A percentile compares a stretch with the other conserved stretches of the same genome.
Conservation (phyloP, 2,329 filamentous ascomycete species). For the Nothophaeocryptopus gaeumannii region DNA sequence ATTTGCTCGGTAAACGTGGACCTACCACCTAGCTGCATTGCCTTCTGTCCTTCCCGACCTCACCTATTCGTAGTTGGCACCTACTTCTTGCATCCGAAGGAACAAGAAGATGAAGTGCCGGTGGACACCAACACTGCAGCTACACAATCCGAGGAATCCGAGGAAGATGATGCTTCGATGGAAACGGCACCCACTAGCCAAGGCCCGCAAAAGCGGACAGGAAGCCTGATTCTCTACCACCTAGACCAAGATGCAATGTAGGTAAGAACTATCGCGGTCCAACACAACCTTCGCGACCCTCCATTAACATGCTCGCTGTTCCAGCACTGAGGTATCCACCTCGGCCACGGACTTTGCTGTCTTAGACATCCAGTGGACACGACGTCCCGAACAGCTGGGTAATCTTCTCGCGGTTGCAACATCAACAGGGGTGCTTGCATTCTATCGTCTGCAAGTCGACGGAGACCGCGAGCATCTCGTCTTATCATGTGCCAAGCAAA, state of each 20-base stretch:
- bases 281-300: too few relatives aligned
- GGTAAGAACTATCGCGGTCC: constrained; percentile 33
- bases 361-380: constrained; percentile 80
- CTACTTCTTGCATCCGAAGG: constrained; percentile 65
- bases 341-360: constrained; percentile 40
- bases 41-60: constrained; percentile 63
- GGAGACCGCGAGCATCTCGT: constrained; percentile 37
- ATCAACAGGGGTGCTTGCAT: constrained; percentile 67
- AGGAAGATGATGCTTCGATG: constrained; percentile 14
- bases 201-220: constrained; percentile 53
- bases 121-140: too few relatives aligned
- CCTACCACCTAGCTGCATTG: constrained; percentile 73
- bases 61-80: constrained; percentile 77
- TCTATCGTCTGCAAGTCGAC: constrained; percentile 53
- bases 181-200: constrained; percentile 1
- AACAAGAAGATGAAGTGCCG: constrained; percentile 6
- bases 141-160: too few relatives aligned
- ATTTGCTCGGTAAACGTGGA: constrained; percentile 56
- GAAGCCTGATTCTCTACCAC: constrained; percentile 68
- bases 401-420: constrained; percentile 69
- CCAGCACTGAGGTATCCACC: constrained; percentile 21
- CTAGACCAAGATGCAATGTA: constrained; percentile 56
- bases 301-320: too few relatives aligned
- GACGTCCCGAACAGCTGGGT: constrained; percentile 35
- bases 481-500: constrained; percentile 31